Evolutionary conservation across 164 flowering plant species (phyloP), one percentile per base, ranked within the genome.

Genomic region (Hamamelis virginiana): DNA sequence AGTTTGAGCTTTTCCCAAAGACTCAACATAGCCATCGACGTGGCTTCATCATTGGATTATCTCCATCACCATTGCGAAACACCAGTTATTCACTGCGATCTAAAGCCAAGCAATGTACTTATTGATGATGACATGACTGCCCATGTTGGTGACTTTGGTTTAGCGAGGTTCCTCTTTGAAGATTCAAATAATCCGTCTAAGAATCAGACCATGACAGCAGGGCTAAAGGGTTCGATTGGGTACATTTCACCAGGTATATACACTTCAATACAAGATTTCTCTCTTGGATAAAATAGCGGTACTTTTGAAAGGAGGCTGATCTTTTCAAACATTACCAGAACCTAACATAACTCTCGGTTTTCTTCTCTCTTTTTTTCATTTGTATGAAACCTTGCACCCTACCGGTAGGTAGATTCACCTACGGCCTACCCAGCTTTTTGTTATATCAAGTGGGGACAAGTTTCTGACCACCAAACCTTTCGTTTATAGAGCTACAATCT

Each of bases 181-280:
- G 12, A 21, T n/a, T 55, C 66, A 33, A 33, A 33, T 2, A 43
- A 43, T 50, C 5, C 71, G 33, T 50, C 44, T 8, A 11, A 44
- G 11, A 61, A 45, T 43, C 71, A 69, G n/a, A 71, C 45, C 51
- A 53, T 51, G 43, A 69, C 81, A 5, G 33, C 26, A 38, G 76
- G 64, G 11, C 25, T 83, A n/a, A 76, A 67, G 68, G 84, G 86
- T 0, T 69, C 82, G 0, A 62, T 77, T 52, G 84, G 86, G 0
- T 83, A 81, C 58, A 50, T 66, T 22, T 62, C 84, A 48, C 81
- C 86, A 81, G 86, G 86, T 81, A 79, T 8, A 5, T 26, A 25
- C 26, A 8, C 26, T 46, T 46, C 11, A 12, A 12, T 9, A 9
- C 11, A 10, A 10, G 16, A 46, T 46, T 46, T 12, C 13, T 9